phyloP scores from a whole-genome alignment of 495 filamentous ascomycete species.

The Cercophora newfieldiana region DNA sequence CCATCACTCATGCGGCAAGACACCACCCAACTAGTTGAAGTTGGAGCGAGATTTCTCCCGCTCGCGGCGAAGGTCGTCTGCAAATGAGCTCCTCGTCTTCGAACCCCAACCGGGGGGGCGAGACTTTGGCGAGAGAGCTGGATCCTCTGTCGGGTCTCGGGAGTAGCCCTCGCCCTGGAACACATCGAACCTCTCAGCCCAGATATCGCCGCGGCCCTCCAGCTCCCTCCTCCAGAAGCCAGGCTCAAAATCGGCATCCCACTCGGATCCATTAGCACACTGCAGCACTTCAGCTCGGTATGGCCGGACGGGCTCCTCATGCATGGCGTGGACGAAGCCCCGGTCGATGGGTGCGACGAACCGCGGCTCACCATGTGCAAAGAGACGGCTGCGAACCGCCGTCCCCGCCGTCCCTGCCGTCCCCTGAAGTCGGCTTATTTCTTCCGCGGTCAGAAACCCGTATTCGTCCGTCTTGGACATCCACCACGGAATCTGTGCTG shows the following conservation, averaged over 20 bases:
- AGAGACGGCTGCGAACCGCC: neutral
- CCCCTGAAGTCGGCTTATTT: neutral
- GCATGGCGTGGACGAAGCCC: neutral
- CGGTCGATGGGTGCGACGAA: neutral
- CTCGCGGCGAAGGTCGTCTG: neutral
- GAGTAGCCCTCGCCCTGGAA: neutral
- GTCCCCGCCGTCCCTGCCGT: neutral
- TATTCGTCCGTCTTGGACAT: no score
- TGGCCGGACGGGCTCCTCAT: neutral
- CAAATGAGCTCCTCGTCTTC: neutral
- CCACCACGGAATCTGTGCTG: no score
- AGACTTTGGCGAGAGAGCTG: neutral
- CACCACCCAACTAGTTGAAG: no score
- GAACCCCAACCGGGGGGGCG: neutral
- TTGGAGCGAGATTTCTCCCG: no score
- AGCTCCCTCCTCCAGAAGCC: slow-evolving; percentile 8
- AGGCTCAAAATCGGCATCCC: neutral
- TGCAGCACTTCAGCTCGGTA: neutral
- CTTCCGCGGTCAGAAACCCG: neutral
- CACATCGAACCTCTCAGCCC: neutral
- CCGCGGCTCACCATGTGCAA: neutral
- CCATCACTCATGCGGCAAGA: no score
- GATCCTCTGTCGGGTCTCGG: no score
- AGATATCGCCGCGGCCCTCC: neutral
- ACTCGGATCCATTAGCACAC: neutral